Base-by-base conservation (phyloP, 495 filamentous ascomycete species). In the Aspergillus campestris region DNA sequence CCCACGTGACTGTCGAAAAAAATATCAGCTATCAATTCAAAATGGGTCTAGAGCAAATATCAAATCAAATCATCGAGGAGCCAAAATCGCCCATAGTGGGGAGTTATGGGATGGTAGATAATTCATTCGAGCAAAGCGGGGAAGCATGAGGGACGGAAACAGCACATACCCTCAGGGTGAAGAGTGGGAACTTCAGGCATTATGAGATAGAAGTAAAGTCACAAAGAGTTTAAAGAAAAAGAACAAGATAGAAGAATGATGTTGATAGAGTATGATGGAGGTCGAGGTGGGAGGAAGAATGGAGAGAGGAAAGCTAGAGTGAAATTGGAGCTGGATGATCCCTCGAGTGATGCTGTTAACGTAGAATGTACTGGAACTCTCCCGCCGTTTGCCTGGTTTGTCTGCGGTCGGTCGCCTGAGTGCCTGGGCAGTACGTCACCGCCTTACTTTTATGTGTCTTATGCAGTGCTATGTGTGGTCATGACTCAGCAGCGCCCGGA, bases 1-100 rank as follows among this genome's bases (percentile, higher is more conserved):
- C 91, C 92, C 92, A 98, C 70, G 86, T 83, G 55, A 97, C 92
- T 98, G 58, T 45, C 40, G 38, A 34, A 33, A 31, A 29, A 40
- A 42, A 11, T 31, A 46, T 66, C 38, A 68, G 61, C 52, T 18
- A 38, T 27, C 18, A 27, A 13, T 34, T 8, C 35, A 12, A 11
- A 36, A 15, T 27, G 10, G n/a, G 45, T 38, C n/a, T 11, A 27
- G 31, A 34, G 35, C 5, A 9, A 42, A 27, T 34, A 45, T 50
- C 47, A 37, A 35, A 24, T 9, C 31, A 8, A n/a, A n/a, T n/a
- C n/a, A n/a, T n/a, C n/a, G n/a, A n/a, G n/a, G n/a, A n/a, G n/a
- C n/a, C n/a, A n/a, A n/a, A n/a, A n/a, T n/a, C n/a, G n/a, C n/a
- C n/a, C n/a, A n/a, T n/a, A n/a, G n/a, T n/a, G n/a, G n/a, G n/a